phyloP scores from a whole-genome alignment of 495 filamentous ascomycete genomes.

The Aspergillus coremiiformis region DNA sequence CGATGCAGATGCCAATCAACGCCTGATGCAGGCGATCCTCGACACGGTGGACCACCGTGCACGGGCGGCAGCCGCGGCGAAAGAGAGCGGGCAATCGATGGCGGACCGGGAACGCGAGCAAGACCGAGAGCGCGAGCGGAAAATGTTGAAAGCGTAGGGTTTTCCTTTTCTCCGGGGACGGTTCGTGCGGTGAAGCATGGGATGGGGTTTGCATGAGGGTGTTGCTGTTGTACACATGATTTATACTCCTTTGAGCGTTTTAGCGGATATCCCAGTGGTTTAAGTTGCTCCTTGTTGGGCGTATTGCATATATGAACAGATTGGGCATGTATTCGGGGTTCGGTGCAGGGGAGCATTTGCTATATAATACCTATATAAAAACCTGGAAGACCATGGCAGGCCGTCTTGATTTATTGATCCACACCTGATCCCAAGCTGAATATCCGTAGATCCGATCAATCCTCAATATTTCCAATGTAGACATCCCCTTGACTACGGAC shows the following conservation, averaged over 20 bases:
- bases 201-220: background rate
- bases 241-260: slow-evolving; percentile 15
- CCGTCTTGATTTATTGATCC: too few species aligned
- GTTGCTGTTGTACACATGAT: slow-evolving; percentile 3
- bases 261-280: slow-evolving; percentile 30
- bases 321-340: background rate
- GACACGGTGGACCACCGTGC: slow-evolving; percentile 41
- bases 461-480: too few species aligned
- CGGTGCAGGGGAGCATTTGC: background rate
- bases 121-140: slow-evolving; percentile 22
- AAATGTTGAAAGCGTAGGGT: slow-evolving; percentile 18
- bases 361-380: background rate
- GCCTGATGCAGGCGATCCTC: slow-evolving; percentile 41
- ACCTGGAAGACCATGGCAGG: too few species aligned
- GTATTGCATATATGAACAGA: slow-evolving; percentile 4
- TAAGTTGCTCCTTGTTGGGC: slow-evolving; percentile 3
- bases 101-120: slow-evolving; percentile 16
- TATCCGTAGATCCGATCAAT: too few species aligned
- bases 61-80: slow-evolving; percentile 29
- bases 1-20: slow-evolving; percentile 37
- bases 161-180: background rate
- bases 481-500: too few species aligned
- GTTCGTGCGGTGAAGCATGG: background rate
- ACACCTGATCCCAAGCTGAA: too few species aligned
- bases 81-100: slow-evolving; percentile 21